Conservation (phyloP, 2,329 filamentous ascomycete species). For the Pyrenochaeta sp. region DNA sequence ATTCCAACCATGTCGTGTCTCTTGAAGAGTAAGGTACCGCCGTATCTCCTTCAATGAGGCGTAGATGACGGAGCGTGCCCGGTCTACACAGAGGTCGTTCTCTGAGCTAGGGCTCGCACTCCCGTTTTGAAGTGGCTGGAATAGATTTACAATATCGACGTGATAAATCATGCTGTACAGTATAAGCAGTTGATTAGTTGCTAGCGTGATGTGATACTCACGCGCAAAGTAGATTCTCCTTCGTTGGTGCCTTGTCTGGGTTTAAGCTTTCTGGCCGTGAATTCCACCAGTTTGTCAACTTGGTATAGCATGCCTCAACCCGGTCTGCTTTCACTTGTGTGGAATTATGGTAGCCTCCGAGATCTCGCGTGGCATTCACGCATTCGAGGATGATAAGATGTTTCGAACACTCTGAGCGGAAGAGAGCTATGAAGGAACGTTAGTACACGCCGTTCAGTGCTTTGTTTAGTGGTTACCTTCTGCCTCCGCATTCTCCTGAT, state of each 20-base stretch:
- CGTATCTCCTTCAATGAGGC: constrained; percentile 31
- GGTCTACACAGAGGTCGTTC: constrained; percentile 20
- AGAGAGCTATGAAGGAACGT: constrained; percentile 25
- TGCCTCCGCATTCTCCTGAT: constrained; percentile 16
- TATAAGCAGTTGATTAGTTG: constrained; percentile 13
- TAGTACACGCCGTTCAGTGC: background rate
- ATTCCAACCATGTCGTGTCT: constrained; percentile 34
- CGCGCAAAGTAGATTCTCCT: constrained; percentile 36
- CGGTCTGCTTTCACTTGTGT: constrained; percentile 19
- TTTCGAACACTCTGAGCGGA: constrained; percentile 36
- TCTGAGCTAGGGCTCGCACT: constrained; percentile 16
- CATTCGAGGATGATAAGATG: constrained; percentile 35
- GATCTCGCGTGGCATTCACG: constrained; percentile 18
- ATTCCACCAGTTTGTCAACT: constrained; percentile 34
- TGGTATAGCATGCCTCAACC: constrained; percentile 29
- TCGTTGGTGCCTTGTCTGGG: constrained; percentile 27
- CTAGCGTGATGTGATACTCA: constrained; percentile 13
- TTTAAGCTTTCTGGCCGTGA: constrained; percentile 20
- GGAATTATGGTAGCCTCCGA: constrained; percentile 7
- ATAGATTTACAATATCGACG: constrained; percentile 32
- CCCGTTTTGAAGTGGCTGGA: constrained; percentile 28
- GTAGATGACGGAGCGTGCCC: constrained; percentile 21
- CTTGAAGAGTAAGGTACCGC: constrained; percentile 31
- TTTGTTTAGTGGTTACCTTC: constrained; percentile 25
- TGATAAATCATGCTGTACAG: constrained; percentile 34